Evolutionary conservation across 768 basidiomycete species (phyloP), one percentile per base, ranked within the genome.

Genomic region (Trametes meyenii): DNA sequence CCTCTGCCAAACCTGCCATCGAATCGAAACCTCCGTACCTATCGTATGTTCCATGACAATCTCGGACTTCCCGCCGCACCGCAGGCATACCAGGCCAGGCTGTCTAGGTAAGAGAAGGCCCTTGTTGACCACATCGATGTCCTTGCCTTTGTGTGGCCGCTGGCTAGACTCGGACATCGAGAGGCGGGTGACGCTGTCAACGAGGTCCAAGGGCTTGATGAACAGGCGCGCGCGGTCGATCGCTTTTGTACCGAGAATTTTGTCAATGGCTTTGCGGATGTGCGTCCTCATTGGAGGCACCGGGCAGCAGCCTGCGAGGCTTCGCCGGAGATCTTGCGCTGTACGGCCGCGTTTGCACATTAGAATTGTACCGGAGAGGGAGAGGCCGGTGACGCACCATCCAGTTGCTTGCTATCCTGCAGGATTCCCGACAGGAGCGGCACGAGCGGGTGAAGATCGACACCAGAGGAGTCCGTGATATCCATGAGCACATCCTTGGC

Each of bases 181-280:
- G 39, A 85, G 67, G 38, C 74, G 80, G 12, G 79, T 71, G 21
- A 85, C 72, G 7, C 85, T 86, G 66, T 90, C 87, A 6, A 89
- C 76, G n/a, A 92, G 80, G 63, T 92, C 88, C 11, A 71, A 75
- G 1, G 89, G 81, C 69, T 88, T 90, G 70, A 93, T 81, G 69
- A 92, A 92, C 38, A 92, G 75, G 10, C 78, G 80, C 0, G 89
- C 75, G 67, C 87, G 89, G 73, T 87, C 80, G 40, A 92, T 71
- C n/a, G 83, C 75, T 0, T 78, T 61, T 0, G 85, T 79, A 21
- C 75, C 70, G 3, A 77, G 75, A 26, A 93, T 73, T 44, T 76
- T 79, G 39, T 75, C 72, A 24, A 86, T 73, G 43, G 79, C 70
- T 60, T 75, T 79, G 56, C 71, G 76, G 35, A 89, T 69, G 46